Base-by-base conservation (phyloP, 2,329 filamentous ascomycete genomes). In the Neonectria sp. region DNA sequence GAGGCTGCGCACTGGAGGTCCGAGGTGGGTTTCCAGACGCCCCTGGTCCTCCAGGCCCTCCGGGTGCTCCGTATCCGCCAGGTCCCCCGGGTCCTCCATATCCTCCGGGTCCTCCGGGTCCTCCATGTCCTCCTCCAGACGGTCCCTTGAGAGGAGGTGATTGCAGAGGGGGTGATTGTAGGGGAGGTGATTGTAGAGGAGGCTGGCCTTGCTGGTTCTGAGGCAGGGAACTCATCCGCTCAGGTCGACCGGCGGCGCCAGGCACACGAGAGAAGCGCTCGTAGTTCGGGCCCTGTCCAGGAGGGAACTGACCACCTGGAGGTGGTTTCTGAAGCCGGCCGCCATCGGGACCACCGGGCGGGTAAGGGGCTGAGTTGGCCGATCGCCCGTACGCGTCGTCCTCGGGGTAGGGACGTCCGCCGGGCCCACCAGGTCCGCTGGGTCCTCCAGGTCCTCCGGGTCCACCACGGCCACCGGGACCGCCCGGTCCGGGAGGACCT, bases 171-270 rank as follows among this genome's bases (percentile, higher is more conserved):
- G 55, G 43, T 15, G 37, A 40, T 17, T 40, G 37, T 17, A 55
- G 45, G 35, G 52, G 59, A 17, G 62, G 63, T n/a, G 55, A 62
- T 15, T 67, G 57, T 31, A 56, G 60, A 8, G 60, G 61, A n/a
- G 55, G 35, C 13, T 63, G 68, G 33, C 51, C 52, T 9, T 64
- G 59, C 11, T 66, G 66, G 21, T 59, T 55, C 11, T 63, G 60
- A 25, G 78, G 76, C 43, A 80, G 65, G 5, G 80, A 80, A 60
- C 79, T 79, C 31, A 79, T 56, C 24, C 81, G 75, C 57, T 80
- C 78, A 15, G 78, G 78, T 17, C 76, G 73, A 13, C 76, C 76
- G 43, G 71, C 72, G 3, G 72, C 77, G 17, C 78, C 78, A 12
- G 79, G 77, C n/a, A 77, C 72, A 31, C 77, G 74, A 21, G 77